Evolutionary conservation across 2,329 filamentous ascomycete genomes (phyloP), one percentile per base, ranked within the genome.

Genomic region (Rutstroemia sp.): DNA sequence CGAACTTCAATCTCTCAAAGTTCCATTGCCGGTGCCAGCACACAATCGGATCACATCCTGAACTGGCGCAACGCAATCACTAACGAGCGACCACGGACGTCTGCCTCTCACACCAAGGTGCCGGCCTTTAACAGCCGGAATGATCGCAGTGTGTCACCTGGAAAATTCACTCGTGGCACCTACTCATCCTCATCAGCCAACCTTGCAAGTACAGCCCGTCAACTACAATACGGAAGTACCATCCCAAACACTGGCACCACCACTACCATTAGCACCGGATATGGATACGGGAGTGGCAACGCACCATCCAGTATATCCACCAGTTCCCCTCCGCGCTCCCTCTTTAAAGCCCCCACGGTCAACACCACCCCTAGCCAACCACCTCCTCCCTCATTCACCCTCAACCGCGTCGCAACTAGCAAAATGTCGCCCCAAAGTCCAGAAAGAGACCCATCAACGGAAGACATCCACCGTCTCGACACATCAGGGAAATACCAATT

Each of bases 1-100:
- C 75, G 66, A 68, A 78, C 70, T 65, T 79, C 71, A 58, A 70
- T 65, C 60, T 61, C 74, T 18, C 67, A 69, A 52, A 63, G 63
- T 58, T 66, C 66, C 34, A 46, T 65, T 14, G 51, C 58, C 6
- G 55, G 69, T 1, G 66, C 69, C 2, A 65, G 64, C 2, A 69
- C 65, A 37, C 62, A 60, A 34, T 63, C 86, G 1, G 92, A 97
- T 62, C 82, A 89, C 16, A 96, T 96, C 62, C 79, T 95, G 62
- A 88, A 83, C 50, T 99, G 92, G 92, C 83, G 92, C 3, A 90
- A 95, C 62, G 80, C 79, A 12, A 79, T 88, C 56, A 74, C 77
- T 5, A 78, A 77, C 59, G 62, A 61, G 68, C 62, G 57, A 27
- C 69, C 58, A 68, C 78, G 59, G 79, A 75, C 63, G 70, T 72